Conservation (phyloP, 768 basidiomycete genomes). For the Lyophyllum semitale region DNA sequence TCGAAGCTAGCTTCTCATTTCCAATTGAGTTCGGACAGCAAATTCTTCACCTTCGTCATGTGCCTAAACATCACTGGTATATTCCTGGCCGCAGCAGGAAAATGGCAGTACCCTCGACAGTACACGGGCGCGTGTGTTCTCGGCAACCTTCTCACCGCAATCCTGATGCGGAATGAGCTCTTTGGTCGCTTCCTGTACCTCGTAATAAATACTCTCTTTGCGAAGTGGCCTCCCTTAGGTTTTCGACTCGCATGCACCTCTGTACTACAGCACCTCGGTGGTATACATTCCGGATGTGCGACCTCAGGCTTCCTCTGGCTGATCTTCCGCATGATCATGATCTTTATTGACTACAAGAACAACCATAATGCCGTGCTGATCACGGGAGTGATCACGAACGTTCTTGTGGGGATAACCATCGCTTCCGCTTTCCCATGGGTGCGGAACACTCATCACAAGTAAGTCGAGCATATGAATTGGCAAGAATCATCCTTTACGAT, state of each 20-base stretch:
- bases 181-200: slow-evolving; percentile 79
- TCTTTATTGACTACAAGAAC: slow-evolving; percentile 49
- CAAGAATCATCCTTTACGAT: slow-evolving; percentile 2
- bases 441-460: slow-evolving; percentile 83
- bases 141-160: slow-evolving; percentile 71
- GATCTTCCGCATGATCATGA: slow-evolving; percentile 56
- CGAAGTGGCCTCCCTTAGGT: slow-evolving; percentile 60
- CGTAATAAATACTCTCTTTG: slow-evolving; percentile 71
- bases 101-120: slow-evolving; percentile 66
- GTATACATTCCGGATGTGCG: slow-evolving; percentile 84
- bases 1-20: background rate
- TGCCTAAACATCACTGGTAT: slow-evolving; percentile 62
- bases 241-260: slow-evolving; percentile 76
- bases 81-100: slow-evolving; percentile 57
- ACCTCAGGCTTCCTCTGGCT: slow-evolving; percentile 76
- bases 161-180: slow-evolving; percentile 80
- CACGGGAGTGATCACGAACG: slow-evolving; percentile 61
- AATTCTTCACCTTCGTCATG: slow-evolving; percentile 70
- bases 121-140: slow-evolving; percentile 74
- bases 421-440: slow-evolving; percentile 77
- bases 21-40: slow-evolving; percentile 39
- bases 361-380: slow-evolving; percentile 59
- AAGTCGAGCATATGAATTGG: slow-evolving; percentile 17
- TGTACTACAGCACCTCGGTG: slow-evolving; percentile 75
- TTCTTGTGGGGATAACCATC: slow-evolving; percentile 63